These are phyloP conservation scores for Moniliophthora roreri DNA, from an alignment of 1,284 basidiomycete species.

Conservation along the genomic window DNA sequence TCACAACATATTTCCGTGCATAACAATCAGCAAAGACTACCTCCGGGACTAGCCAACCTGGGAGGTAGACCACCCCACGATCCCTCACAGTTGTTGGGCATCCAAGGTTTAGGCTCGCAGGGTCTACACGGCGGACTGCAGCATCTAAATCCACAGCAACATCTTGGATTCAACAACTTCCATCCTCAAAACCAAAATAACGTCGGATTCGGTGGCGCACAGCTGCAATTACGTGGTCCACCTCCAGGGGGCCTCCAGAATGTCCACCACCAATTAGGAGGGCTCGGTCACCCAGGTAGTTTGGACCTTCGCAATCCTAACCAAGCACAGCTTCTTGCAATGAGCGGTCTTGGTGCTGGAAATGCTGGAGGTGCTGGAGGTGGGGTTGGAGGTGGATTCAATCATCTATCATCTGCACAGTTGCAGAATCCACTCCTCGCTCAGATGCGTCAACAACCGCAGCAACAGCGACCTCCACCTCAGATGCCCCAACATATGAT, in stretches of 20 bases:
- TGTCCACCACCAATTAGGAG: slow-evolving; percentile 42
- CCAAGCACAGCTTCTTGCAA: slow-evolving; percentile 48
- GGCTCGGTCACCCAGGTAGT: slow-evolving; percentile 49
- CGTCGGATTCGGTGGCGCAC: slow-evolving; percentile 47
- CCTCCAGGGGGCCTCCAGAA: slow-evolving; percentile 43
- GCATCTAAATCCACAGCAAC: slow-evolving; percentile 46
- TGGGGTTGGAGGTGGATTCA: slow-evolving; percentile 49
- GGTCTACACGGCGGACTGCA: slow-evolving; percentile 46
- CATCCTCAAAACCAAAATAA: slow-evolving; percentile 36
- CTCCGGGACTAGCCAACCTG: slow-evolving; percentile 80
- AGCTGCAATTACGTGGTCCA: slow-evolving; percentile 44
- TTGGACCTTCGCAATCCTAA: slow-evolving; percentile 53
- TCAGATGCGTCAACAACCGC: slow-evolving; percentile 40
- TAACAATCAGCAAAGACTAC: slow-evolving; percentile 52
- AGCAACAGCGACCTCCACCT: slow-evolving; percentile 41
- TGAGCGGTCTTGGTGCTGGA: slow-evolving; percentile 42
- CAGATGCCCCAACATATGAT: slow-evolving; percentile 55
- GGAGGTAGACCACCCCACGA: slow-evolving; percentile 80
- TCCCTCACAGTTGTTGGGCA: slow-evolving; percentile 61
- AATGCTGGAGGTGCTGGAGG: slow-evolving; percentile 38
- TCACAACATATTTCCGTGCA: slow-evolving; percentile 47
- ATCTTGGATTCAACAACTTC: slow-evolving; percentile 55
- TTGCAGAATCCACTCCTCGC: slow-evolving; percentile 36
- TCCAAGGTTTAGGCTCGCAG: slow-evolving; percentile 46
- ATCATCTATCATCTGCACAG: slow-evolving; percentile 39